Percentiles rank a stretch among this genome's conserved stretches.
Conservation (phyloP, 352 stramenopile species). For the Phytopythium boreale region DNA sequence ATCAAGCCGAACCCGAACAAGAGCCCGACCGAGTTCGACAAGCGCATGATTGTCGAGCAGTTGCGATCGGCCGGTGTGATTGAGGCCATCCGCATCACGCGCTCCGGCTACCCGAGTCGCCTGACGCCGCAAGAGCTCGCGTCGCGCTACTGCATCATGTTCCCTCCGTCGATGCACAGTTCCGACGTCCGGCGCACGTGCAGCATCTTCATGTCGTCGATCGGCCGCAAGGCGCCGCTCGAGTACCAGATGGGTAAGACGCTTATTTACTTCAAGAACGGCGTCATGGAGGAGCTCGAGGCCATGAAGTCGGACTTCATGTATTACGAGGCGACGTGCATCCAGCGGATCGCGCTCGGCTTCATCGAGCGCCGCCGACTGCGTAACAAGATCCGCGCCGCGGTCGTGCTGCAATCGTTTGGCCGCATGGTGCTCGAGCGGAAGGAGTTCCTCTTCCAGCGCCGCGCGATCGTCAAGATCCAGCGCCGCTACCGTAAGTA, state of each 20-base stretch:
- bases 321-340: conserved; percentile 86
- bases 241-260: conserved; percentile 93
- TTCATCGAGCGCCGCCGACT: conserved; percentile 79
- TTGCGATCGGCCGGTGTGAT: conserved; percentile 90
- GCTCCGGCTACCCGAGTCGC: conserved; percentile 90
- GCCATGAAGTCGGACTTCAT: conserved; percentile 91
- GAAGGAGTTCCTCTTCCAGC: conserved; percentile 68
- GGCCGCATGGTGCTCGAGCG: conserved; percentile 73
- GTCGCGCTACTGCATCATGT: conserved; percentile 87
- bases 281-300: conserved; percentile 94
- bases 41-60: conserved; percentile 90
- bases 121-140: conserved; percentile 83
- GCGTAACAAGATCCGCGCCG: conserved; percentile 56
- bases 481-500: conserved; percentile 66
- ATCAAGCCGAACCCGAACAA: conserved; percentile 90
- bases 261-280: conserved; percentile 95
- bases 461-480: conserved; percentile 66
- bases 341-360: conserved; percentile 78
- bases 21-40: conserved; percentile 82
- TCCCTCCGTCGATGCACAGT: conserved; percentile 85
- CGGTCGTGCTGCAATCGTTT: conserved; percentile 81
- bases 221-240: conserved; percentile 77
- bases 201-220: conserved; percentile 76
- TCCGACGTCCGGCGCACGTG: conserved; percentile 75
- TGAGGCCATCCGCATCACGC: conserved; percentile 91